Percentiles rank a stretch among this genome's conserved stretches.
These are phyloP conservation scores for Pseudozyma sp. DNA, from an alignment of 1,284 basidiomycete genomes.

Conservation along the genomic window DNA sequence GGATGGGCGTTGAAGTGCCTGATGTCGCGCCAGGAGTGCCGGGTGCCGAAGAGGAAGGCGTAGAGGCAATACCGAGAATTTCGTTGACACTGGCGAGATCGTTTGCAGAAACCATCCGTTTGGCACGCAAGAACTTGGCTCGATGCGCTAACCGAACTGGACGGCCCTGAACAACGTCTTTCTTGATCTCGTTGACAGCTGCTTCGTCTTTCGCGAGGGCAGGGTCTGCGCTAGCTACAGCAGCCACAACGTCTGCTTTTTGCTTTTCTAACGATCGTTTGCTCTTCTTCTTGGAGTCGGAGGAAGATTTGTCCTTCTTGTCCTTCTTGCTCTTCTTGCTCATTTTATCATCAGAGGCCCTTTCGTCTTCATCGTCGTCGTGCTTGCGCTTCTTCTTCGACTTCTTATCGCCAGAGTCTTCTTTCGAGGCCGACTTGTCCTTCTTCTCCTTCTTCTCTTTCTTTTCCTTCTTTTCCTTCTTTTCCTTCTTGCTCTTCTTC, in stretches of 20 bases:
- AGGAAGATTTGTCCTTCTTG: conserved; percentile 30
- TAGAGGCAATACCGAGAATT: conserved; percentile 62
- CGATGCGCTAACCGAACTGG: conserved; percentile 51
- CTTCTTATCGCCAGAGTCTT: conserved; percentile 19
- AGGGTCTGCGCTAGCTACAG: conserved; percentile 22
- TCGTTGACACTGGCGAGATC: conserved; percentile 63
- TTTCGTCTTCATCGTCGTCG: conserved; percentile 16
- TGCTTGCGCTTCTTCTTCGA: conserved; percentile 43
- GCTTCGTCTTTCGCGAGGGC: conserved; percentile 19
- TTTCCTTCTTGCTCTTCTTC: conserved; percentile 33
- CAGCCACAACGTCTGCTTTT: conserved; percentile 30
- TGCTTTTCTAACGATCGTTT: conserved; percentile 16
- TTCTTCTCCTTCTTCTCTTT: conserved; percentile 25
- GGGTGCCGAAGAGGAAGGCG: conserved; percentile 42
- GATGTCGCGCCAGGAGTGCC: conserved; percentile 32
- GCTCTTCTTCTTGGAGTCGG: conserved; percentile 13
- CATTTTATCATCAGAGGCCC: conserved; percentile 2
- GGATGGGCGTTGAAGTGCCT: conserved; percentile 29
- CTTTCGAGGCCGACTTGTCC: conserved; percentile 16
- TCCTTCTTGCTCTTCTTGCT: conserved; percentile 31
- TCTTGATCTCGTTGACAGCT: conserved; percentile 40
- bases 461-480: conserved; percentile 43
- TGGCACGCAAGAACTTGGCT: conserved; percentile 66
- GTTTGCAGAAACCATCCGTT: conserved; percentile 57
- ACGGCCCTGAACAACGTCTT: conserved; percentile 25